These are phyloP conservation scores for Scopulariopsis brevicaulis DNA, from an alignment of 2,329 filamentous ascomycete genomes.

Conservation along the genomic window DNA sequence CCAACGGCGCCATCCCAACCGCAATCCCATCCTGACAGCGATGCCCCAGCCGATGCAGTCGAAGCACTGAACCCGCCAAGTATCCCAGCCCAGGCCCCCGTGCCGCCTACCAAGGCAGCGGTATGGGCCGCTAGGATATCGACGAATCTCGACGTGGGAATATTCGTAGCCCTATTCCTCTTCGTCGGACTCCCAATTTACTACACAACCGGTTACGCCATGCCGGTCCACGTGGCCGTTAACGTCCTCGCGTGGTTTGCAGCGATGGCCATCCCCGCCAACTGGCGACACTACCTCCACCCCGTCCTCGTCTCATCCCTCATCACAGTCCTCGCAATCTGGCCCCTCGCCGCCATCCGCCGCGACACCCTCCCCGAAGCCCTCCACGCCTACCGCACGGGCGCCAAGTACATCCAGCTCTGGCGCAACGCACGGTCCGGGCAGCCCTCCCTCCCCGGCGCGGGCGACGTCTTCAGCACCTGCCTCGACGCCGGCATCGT, in stretches of 20 bases:
- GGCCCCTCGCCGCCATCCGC: constrained; percentile 34
- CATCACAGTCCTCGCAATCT: constrained; percentile 38
- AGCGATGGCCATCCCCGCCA: constrained; percentile 33
- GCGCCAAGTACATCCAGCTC: constrained; percentile 41
- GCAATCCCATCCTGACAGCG: background rate
- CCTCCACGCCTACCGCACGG: constrained; percentile 37
- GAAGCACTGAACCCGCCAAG: background rate
- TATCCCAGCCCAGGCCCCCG: constrained; percentile 24
- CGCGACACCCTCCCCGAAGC: constrained; percentile 26
- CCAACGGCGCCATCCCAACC: background rate
- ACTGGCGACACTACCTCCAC: constrained; percentile 41
- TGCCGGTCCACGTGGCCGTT: constrained; percentile 32
- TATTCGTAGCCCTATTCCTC: constrained; percentile 29
- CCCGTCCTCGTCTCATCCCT: constrained; percentile 45
- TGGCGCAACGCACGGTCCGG: constrained; percentile 19
- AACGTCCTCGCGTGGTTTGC: constrained; percentile 40
- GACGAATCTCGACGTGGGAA: constrained; percentile 30
- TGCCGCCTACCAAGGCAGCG: constrained; percentile 31
- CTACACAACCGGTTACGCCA: constrained; percentile 38
- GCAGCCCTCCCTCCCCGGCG: constrained; percentile 27
- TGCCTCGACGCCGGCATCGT: constrained; percentile 47
- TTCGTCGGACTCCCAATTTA: constrained; percentile 42
- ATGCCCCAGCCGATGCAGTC: background rate
- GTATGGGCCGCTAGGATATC: constrained; percentile 36
- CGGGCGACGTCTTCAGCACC: constrained; percentile 43